phyloP scores from a whole-genome alignment of 2,329 filamentous ascomycete species.

The Sporothrix luriei region DNA sequence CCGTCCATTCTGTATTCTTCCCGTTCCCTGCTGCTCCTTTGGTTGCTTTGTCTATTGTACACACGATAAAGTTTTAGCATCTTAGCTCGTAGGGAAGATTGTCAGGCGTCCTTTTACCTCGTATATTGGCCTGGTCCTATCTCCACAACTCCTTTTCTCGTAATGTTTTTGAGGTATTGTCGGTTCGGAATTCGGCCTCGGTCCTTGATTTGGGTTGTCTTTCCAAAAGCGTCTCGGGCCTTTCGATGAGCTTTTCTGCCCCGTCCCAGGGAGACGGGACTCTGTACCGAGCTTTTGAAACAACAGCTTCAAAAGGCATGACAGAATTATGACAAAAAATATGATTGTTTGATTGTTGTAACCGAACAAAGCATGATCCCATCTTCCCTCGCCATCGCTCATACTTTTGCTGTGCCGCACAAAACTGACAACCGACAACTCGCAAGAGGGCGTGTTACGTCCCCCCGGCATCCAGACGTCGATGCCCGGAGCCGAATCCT shows the following conservation, averaged over 20 bases:
- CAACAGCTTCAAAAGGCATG: neutral
- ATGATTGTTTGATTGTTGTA: neutral
- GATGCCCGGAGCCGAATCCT: constrained; percentile 22
- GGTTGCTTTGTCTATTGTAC: neutral
- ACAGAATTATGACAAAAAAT: neutral
- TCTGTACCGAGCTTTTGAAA: neutral
- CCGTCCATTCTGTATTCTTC: neutral
- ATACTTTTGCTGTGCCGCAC: constrained; percentile 1
- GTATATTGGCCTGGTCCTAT: neutral
- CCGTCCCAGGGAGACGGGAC: neutral
- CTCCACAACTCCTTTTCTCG: neutral
- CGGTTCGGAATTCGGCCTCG: neutral
- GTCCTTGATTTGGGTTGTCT: neutral
- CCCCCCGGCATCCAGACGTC: constrained; percentile 13
- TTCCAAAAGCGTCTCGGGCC: neutral
- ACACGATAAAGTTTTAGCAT: neutral
- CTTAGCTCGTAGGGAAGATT: no score
- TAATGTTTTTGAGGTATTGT: no score
- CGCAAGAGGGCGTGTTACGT: neutral
- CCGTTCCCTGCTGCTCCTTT: constrained; percentile 2
- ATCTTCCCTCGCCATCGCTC: neutral
- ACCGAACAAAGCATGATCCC: neutral
- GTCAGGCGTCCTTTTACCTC: neutral
- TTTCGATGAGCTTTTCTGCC: neutral
- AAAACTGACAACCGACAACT: neutral